These are phyloP conservation scores for Pseudogymnoascus pannorum DNA, from an alignment of 2,329 filamentous ascomycete species.

Conservation along the genomic window DNA sequence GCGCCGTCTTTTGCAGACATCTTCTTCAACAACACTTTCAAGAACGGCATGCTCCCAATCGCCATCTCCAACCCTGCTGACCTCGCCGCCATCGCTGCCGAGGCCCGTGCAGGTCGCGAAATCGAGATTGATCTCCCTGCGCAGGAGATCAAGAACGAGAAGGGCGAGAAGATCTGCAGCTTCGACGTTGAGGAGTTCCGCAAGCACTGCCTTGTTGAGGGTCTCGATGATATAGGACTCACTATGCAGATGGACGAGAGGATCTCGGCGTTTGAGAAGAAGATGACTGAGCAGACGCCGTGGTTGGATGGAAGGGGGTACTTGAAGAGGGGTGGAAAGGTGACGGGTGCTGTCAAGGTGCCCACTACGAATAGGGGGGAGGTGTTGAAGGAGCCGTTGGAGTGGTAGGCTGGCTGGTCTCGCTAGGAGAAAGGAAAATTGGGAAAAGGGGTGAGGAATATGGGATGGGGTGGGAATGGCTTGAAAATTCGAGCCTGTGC, in stretches of 20 bases:
- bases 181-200: slow-evolving; percentile 92
- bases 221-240: slow-evolving; percentile 89
- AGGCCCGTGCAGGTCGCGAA: slow-evolving; percentile 73
- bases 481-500: not conserved
- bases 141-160: slow-evolving; percentile 70
- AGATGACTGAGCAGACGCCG: slow-evolving; percentile 69
- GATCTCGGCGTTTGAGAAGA: slow-evolving; percentile 75
- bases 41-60: slow-evolving; percentile 97
- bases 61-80: slow-evolving; percentile 59
- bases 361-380: slow-evolving; percentile 87
- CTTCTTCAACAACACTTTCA: slow-evolving; percentile 99
- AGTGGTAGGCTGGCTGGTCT: slow-evolving; percentile 73
- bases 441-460: not conserved
- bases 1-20: slow-evolving; percentile 89
- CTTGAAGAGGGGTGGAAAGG: slow-evolving; percentile 52
- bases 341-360: slow-evolving; percentile 59
- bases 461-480: not conserved
- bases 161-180: slow-evolving; percentile 63
- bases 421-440: no score
- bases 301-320: slow-evolving; percentile 89
- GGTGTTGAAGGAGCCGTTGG: slow-evolving; percentile 74
- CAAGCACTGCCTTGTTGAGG: slow-evolving; percentile 89
- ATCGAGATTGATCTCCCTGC: slow-evolving; percentile 83
- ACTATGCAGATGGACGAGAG: slow-evolving; percentile 90
- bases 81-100: slow-evolving; percentile 63